These are phyloP conservation scores for Wilcoxina mikolae DNA, from an alignment of 495 filamentous ascomycete genomes.

Conservation along the genomic window DNA sequence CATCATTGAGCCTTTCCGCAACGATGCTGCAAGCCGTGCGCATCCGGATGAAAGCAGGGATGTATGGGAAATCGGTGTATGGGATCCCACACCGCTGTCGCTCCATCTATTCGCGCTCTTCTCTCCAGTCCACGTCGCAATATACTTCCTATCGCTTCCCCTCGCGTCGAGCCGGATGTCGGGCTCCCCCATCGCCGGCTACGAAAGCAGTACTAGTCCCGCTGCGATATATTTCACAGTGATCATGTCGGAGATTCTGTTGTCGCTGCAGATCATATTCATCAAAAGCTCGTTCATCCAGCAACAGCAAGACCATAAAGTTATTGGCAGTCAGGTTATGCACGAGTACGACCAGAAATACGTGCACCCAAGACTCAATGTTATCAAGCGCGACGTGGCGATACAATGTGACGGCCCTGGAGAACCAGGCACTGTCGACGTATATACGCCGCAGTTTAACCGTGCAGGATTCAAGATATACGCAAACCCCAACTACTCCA, in stretches of 20 bases:
- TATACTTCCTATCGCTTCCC: conserved; percentile 79
- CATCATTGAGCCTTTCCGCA: conserved; percentile 40
- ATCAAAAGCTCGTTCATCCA: conserved; percentile 59
- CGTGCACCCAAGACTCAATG: conserved; percentile 77
- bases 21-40: conserved; percentile 54
- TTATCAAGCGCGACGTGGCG: conserved; percentile 60
- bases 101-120: conserved; percentile 77
- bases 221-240: conserved; percentile 74
- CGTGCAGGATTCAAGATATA: conserved; percentile 69
- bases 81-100: conserved; percentile 79
- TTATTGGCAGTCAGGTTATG: conserved; percentile 83
- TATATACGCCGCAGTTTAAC: conserved; percentile 64
- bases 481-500: conserved; percentile 76
- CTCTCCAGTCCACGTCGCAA: conserved; percentile 76
- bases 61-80: conserved; percentile 88
- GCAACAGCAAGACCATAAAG: conserved; percentile 64
- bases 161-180: conserved; percentile 51
- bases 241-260: conserved; percentile 50
- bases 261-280: conserved; percentile 63
- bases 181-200: conserved; percentile 53
- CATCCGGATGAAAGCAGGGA: conserved; percentile 74
- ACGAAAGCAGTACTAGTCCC: conserved; percentile 50
- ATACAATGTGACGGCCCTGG: conserved; percentile 26
- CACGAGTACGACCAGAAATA: conserved; percentile 93
- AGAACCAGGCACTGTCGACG: conserved; percentile 42